Percentiles rank a stretch among this genome's conserved stretches.
These are phyloP conservation scores for Rusavskia elegans DNA, from an alignment of 495 filamentous ascomycete species.

Conservation along the genomic window DNA sequence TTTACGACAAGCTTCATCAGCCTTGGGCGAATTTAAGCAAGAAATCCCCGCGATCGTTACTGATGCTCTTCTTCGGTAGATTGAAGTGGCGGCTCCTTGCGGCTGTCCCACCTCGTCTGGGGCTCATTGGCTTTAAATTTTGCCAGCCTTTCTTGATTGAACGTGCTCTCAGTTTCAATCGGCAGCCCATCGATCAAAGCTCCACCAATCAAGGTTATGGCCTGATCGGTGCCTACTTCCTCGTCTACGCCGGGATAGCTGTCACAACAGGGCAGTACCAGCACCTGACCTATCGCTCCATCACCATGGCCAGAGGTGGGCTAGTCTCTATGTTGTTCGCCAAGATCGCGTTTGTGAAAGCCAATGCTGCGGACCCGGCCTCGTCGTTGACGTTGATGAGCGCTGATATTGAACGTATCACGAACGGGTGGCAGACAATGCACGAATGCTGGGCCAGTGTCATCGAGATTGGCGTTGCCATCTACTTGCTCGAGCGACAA, in stretches of 20 bases:
- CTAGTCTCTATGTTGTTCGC: constrained; percentile 41
- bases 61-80: constrained; percentile 27
- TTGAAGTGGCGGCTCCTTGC: constrained; percentile 30
- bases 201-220: constrained; percentile 39
- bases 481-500: constrained; percentile 38
- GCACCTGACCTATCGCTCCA: constrained; percentile 38
- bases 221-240: constrained; percentile 44
- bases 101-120: constrained; percentile 34
- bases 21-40: constrained; percentile 19
- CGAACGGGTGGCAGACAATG: constrained; percentile 27
- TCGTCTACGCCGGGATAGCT: constrained; percentile 47
- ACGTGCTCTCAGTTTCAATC: constrained; percentile 30
- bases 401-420: constrained; percentile 42
- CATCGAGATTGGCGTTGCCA: constrained; percentile 42
- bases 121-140: constrained; percentile 41
- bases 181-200: constrained; percentile 21
- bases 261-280: constrained; percentile 37
- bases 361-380: constrained; percentile 30
- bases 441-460: constrained; percentile 45
- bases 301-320: constrained; percentile 44
- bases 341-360: constrained; percentile 28
- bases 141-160: constrained; percentile 50
- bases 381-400: constrained; percentile 48
- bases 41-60: constrained; percentile 26
- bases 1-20: constrained; percentile 22